phyloP scores from a whole-genome alignment of 2,329 filamentous ascomycete species.

The Orbilia oligospora region DNA sequence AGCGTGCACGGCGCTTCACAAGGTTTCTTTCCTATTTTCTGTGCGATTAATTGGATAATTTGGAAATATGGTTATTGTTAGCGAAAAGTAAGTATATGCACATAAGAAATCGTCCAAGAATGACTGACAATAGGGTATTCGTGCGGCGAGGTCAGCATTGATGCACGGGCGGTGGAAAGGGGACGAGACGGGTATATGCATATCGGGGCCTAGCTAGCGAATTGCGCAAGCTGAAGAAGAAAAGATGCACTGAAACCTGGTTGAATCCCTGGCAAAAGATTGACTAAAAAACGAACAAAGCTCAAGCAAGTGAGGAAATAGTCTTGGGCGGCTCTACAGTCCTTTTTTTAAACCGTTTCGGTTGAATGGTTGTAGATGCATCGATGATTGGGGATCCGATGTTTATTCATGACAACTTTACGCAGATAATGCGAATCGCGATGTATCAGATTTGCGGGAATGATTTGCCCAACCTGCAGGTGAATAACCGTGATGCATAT shows the following conservation, averaged over 20 bases:
- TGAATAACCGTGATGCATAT: slow-evolving; percentile 13
- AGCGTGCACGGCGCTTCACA: slow-evolving; percentile 10
- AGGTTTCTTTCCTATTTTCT: neutral
- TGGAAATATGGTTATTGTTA: slow-evolving; percentile 26
- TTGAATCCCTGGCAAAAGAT: neutral
- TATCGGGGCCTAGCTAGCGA: slow-evolving; percentile 32
- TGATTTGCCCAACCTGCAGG: slow-evolving; percentile 20
- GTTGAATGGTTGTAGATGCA: neutral
- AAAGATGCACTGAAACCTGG: neutral
- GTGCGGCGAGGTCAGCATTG: slow-evolving; percentile 22
- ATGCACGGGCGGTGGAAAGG: neutral
- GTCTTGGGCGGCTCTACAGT: slow-evolving; percentile 6
- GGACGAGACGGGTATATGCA: slow-evolving; percentile 26
- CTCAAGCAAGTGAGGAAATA: slow-evolving; percentile 41
- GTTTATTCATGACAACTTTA: slow-evolving; percentile 2
- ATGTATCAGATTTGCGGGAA: slow-evolving; percentile 8
- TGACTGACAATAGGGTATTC: slow-evolving; percentile 9
- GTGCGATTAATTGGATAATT: slow-evolving; percentile 18
- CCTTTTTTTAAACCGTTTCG: slow-evolving; percentile 5
- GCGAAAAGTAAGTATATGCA: slow-evolving; percentile 2
- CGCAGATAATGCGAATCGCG: slow-evolving; percentile 2
- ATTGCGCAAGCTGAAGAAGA: slow-evolving; percentile 23
- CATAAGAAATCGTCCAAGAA: slow-evolving; percentile 11
- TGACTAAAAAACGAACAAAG: slow-evolving; percentile 42
- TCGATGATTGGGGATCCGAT: neutral